Evolutionary conservation across 768 basidiomycete genomes (phyloP).

Genomic region (Lentinus tigrinus): DNA sequence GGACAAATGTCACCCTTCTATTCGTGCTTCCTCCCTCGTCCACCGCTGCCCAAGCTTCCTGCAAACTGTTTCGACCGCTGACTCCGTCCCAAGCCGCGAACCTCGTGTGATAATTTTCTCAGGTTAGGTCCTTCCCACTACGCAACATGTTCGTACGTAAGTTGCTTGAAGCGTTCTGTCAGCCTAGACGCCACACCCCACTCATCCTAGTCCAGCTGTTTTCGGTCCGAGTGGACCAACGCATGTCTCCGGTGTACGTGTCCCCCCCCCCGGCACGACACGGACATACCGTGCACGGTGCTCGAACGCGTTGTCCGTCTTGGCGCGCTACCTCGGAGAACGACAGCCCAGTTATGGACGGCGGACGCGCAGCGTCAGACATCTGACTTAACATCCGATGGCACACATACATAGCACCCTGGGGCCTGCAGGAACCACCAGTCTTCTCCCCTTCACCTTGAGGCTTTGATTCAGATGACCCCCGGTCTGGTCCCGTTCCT

Average conservation of each 20-base stretch:
- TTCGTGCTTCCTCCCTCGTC: too few species aligned
- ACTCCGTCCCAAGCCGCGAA: constrained; percentile 7
- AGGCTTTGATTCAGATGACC: too few species aligned
- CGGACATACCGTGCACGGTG: neutral
- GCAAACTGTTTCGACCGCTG: neutral
- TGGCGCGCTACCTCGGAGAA: neutral
- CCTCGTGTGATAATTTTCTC: constrained; percentile 10
- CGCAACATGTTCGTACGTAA: constrained; percentile 12
- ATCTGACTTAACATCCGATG: too few species aligned
- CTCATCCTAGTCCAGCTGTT: neutral
- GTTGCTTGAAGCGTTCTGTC: neutral
- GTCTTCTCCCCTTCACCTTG: too few species aligned
- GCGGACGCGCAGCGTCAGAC: neutral
- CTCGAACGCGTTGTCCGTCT: neutral
- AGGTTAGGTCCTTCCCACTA: constrained; percentile 6
- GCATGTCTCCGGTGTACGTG: neutral
- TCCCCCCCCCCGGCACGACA: neutral
- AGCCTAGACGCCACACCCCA: neutral
- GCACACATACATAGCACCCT: too few species aligned
- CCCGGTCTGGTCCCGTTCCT: too few species aligned
- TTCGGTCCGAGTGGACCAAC: neutral
- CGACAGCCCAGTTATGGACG: neutral
- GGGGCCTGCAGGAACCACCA: too few species aligned
- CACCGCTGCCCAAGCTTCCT: neutral
- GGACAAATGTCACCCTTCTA: too few species aligned